Evolutionary conservation across 129 eudicot species (phyloP).

Genomic region (Cynara cardunculus): DNA sequence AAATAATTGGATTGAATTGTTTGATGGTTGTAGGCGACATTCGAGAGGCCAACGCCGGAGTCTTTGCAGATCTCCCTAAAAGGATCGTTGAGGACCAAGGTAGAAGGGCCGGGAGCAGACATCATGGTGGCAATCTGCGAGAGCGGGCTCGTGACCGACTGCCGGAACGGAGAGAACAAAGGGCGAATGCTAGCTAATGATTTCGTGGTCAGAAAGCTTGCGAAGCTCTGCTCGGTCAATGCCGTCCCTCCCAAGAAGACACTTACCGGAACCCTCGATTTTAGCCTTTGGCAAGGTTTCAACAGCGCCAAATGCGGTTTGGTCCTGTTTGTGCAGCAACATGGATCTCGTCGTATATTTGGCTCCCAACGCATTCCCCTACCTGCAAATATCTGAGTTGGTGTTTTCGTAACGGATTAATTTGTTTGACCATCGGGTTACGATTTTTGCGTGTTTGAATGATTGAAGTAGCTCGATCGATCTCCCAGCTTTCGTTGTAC

Average conservation of each 20-base stretch:
- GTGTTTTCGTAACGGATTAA: neutral
- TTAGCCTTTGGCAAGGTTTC: slow-evolving; percentile 72
- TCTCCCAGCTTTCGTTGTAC: slow-evolving; percentile 11
- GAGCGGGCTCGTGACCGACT: slow-evolving; percentile 66
- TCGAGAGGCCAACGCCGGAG: slow-evolving; percentile 44
- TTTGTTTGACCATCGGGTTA: slow-evolving; percentile 8
- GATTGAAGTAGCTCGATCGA: slow-evolving; percentile 10
- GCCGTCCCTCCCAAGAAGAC: slow-evolving; percentile 60
- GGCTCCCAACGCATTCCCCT: slow-evolving; percentile 63
- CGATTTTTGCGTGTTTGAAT: slow-evolving; percentile 8
- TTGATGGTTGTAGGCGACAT: slow-evolving; percentile 54
- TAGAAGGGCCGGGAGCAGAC: slow-evolving; percentile 49
- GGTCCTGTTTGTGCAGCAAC: slow-evolving; percentile 52
- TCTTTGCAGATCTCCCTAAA: slow-evolving; percentile 60
- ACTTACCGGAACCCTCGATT: slow-evolving; percentile 51
- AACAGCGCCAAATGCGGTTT: slow-evolving; percentile 64
- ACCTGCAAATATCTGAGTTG: slow-evolving; percentile 37
- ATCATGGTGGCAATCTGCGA: slow-evolving; percentile 79
- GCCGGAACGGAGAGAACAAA: slow-evolving; percentile 72
- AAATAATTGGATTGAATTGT: neutral
- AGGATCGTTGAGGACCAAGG: slow-evolving; percentile 57
- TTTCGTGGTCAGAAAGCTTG: slow-evolving; percentile 76
- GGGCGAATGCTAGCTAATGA: slow-evolving; percentile 68
- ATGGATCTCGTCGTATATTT: slow-evolving; percentile 49
- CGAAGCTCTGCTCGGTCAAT: slow-evolving; percentile 54